Evolutionary conservation across 352 stramenopile species (phyloP).

Genomic region (Globisporangium barbulae): DNA sequence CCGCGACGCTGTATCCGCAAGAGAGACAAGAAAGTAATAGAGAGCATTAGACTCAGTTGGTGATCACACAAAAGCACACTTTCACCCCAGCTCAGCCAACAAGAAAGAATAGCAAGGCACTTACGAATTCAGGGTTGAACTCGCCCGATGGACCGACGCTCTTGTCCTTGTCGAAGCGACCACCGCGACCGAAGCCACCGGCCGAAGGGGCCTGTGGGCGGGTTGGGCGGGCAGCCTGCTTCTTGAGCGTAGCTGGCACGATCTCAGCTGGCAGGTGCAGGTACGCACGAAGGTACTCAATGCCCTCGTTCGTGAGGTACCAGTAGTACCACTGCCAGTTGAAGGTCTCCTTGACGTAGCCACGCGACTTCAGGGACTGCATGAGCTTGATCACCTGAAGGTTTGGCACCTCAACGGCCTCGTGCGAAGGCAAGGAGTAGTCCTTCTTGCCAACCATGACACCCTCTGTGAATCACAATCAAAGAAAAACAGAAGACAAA

Average conservation of each 20-base stretch:
- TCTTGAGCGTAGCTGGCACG: conserved; percentile 98
- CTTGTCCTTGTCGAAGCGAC: conserved; percentile 89
- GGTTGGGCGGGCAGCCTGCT: conserved; percentile 85
- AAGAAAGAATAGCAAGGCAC: conserved; percentile 18
- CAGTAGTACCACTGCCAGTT: conserved; percentile 99
- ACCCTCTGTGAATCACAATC: conserved; percentile 46
- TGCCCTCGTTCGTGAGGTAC: conserved; percentile 98
- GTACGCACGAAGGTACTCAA: conserved; percentile 99
- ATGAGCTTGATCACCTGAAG: conserved; percentile 98
- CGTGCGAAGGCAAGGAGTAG: conserved; percentile 89
- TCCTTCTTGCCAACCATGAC: conserved; percentile 92
- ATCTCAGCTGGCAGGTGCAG: conserved; percentile 98
- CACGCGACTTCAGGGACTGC: conserved; percentile 97
- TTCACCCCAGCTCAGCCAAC: not conserved
- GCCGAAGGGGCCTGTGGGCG: conserved; percentile 72
- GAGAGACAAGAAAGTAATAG: not conserved
- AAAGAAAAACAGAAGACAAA: not conserved
- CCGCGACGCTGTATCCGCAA: conserved; percentile 45
- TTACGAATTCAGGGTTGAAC: conserved; percentile 88
- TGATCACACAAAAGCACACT: not conserved
- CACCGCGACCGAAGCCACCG: conserved; percentile 72
- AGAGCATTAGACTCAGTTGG: conserved; percentile 5
- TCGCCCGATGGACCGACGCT: conserved; percentile 83
- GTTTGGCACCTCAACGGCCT: conserved; percentile 98
- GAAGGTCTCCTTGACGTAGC: conserved; percentile 98